These are phyloP conservation scores for Populus simonii DNA, from an alignment of 345 rosid species.

Conservation along the genomic window DNA sequence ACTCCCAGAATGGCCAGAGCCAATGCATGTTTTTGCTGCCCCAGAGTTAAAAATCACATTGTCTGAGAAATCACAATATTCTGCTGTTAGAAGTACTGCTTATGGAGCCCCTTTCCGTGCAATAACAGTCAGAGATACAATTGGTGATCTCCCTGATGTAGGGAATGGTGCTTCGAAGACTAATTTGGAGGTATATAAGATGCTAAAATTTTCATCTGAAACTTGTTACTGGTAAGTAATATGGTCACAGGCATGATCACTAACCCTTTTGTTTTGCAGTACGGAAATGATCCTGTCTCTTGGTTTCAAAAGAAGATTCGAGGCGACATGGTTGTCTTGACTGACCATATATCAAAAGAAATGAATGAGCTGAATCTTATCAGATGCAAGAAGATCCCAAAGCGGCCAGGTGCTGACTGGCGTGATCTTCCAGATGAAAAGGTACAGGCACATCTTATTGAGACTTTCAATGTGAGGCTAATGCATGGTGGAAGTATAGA, in stretches of 20 bases:
- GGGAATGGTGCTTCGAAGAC: slow-evolving; percentile 59
- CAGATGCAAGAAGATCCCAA: slow-evolving; percentile 70
- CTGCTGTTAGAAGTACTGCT: slow-evolving; percentile 75
- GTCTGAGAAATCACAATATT: slow-evolving; percentile 45
- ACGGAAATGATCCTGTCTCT: slow-evolving; percentile 53
- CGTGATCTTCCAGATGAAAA: slow-evolving; percentile 72
- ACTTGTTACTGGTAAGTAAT: no score
- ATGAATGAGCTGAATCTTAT: slow-evolving; percentile 79
- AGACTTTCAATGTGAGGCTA: neutral
- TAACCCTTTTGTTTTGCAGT: slow-evolving; percentile 38
- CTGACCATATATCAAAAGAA: slow-evolving; percentile 73
- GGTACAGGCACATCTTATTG: slow-evolving; percentile 31
- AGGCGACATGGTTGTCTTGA: slow-evolving; percentile 45
- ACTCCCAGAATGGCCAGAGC: slow-evolving; percentile 98
- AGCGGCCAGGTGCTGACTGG: slow-evolving; percentile 92
- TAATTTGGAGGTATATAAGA: slow-evolving; percentile 41
- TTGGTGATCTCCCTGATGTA: slow-evolving; percentile 80
- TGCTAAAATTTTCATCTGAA: neutral
- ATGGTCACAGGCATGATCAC: neutral
- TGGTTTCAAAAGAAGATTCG: slow-evolving; percentile 80
- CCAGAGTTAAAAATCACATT: slow-evolving; percentile 59
- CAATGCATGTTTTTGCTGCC: slow-evolving; percentile 81
- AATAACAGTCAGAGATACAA: slow-evolving; percentile 86
- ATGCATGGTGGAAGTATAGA: neutral
- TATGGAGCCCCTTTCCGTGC: slow-evolving; percentile 86